phyloP scores from a whole-genome alignment of 1,139 yeast genomes.

The Casaregolazyma lundiana region DNA sequence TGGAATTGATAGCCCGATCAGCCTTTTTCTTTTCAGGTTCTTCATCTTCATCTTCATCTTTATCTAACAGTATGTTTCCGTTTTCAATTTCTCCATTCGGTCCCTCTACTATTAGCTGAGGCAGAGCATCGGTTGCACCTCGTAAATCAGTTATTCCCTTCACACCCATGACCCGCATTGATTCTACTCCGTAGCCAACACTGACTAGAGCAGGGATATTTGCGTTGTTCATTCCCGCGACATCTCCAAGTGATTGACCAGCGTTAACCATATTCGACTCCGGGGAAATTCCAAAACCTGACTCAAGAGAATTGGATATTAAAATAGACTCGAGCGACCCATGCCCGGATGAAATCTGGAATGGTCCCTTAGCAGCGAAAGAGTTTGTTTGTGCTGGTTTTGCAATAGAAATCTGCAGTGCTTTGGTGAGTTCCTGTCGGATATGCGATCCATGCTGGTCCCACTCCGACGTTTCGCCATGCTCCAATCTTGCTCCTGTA shows the following conservation, averaged over 20 bases:
- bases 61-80: background rate
- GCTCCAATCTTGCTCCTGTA: background rate
- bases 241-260: background rate
- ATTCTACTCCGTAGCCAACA: background rate
- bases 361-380: background rate
- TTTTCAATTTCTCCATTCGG: background rate
- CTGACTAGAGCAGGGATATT: background rate
- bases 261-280: background rate
- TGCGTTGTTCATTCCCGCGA: background rate
- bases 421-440: background rate
- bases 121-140: background rate
- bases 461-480: background rate
- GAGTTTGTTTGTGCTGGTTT: background rate
- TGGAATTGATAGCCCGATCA: background rate
- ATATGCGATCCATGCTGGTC: background rate
- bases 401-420: background rate
- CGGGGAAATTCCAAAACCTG: background rate
- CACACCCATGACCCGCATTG: background rate
- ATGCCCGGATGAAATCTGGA: background rate
- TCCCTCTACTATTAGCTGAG: background rate
- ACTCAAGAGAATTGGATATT: background rate
- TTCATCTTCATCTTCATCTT: background rate
- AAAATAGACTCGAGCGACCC: background rate
- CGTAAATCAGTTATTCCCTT: background rate
- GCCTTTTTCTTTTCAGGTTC: background rate